Evolutionary conservation across 352 stramenopile species (phyloP), one percentile per base, ranked within the genome.

Genomic region (Peronospora farinosa): DNA sequence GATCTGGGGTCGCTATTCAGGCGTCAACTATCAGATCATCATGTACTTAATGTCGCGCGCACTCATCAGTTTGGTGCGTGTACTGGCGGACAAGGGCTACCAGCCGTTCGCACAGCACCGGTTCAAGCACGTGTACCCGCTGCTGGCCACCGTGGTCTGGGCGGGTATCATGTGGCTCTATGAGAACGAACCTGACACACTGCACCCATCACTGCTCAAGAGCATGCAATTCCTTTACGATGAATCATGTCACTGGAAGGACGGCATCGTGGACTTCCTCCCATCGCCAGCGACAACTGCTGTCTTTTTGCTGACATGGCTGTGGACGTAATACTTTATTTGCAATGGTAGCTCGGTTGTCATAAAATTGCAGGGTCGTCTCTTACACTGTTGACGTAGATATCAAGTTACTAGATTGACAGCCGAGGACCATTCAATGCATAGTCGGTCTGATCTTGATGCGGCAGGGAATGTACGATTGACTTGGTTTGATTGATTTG

Each of bases 211-310:
- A 35, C 69, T 95, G 33, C 74, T 74, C 36, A 85, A 82, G 64
- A 93, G 82, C 60, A 95, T 95, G 84, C 77, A 93, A 41, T 95
- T 88, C 57, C 65, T 93, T 10, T 95, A 95, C 66, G 75, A 91
- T 54, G 76, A 93, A 50, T 88, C 82, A 19, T 92, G 84, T 38
- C 69, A 63, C 47, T 92, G 77, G 81, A 65, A 73, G 33, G 60
- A 75, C 40, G 74, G 78, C 1, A 12, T 92, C 28, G 54, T 64
- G 27, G 84, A 95, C 47, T 92, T 93, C 40, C 55, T 93, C 19
- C 84, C 84, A 30, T 92, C 80, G 15, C 80, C 84, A 1, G 78
- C 68, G 23, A 92, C 78, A 7, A 69, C 73, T 11, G 73, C 72
- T 37, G 65, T 92, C 27, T 67, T 69, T 12, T 53, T 86, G 36